Evolutionary conservation across 192 early-diverging fungal species (phyloP), one percentile per base, ranked within the genome.

Genomic region (Umbelopsis ramanniana): DNA sequence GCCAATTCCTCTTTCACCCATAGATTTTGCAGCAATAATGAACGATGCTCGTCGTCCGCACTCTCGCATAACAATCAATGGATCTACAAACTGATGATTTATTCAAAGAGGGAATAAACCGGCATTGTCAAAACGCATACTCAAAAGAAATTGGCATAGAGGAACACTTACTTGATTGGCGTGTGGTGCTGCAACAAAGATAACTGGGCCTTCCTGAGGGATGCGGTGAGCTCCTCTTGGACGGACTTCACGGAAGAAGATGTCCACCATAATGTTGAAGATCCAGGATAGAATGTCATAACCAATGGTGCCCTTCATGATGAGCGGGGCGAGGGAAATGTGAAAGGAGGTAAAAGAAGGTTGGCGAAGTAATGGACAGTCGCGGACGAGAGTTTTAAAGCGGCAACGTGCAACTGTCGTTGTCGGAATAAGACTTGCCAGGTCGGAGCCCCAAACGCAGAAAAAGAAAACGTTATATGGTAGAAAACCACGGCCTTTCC

Each of bases 221-320:
- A 98, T 88, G 70, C 90, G 86, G 77, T 96, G 93, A 26, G 90
- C 82, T 70, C 93, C 93, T 24, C 95, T 86, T 19, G 89, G 87
- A 45, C 89, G 87, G 67, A 99, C 91, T 81, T 99, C 97, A 29
- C 96, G 82, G 75, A 98, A 97, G 76, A 95, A 95, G 78, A 94
- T 82, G 47, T 88, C 87, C 22, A 93, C 81, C 4, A 92, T 80
- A 12, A 87, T 76, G 52, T 83, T 88, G 77, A 91, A 93, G 74
- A 94, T 85, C 76, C 80, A 83, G 6, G 85, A 76, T 38, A 88
- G 83, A 57, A 91, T 52, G 79, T 95, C 92, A 78, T 95, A 95
- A 19, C 19, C 48, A 14, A 53, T 70, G n/a, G 33, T 35, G 33
- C 57, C 57, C 33, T 29, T 35, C 57, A 63, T 63, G 33, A 29